Evolutionary conservation across 2,329 filamentous ascomycete genomes (phyloP).

Genomic region (Penicillium sp.): DNA sequence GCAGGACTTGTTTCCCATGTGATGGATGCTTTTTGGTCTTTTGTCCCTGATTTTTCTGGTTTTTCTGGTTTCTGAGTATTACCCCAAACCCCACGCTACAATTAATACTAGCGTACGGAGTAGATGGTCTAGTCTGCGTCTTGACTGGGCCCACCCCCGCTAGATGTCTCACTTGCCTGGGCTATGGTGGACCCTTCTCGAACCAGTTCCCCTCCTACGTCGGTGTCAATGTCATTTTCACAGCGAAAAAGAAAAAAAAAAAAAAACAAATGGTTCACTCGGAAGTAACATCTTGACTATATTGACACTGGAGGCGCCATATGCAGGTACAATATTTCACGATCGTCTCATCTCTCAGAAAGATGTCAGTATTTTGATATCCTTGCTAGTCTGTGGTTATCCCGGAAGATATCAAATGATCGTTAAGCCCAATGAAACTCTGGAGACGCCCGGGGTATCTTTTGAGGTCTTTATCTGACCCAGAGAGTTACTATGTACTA

Average conservation of each 20-base stretch:
- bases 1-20: neutral
- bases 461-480: neutral
- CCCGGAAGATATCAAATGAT: neutral
- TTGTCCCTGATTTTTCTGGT: neutral
- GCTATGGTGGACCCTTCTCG: neutral
- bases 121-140: neutral
- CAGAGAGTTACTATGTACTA: neutral
- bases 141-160: neutral
- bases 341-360: neutral
- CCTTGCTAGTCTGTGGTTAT: neutral
- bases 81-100: neutral
- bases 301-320: neutral
- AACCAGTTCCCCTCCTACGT: neutral
- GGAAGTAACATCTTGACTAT: neutral
- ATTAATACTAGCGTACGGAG: neutral
- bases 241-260: neutral
- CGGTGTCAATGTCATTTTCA: neutral
- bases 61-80: neutral
- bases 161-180: slow-evolving; percentile 6
- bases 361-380: neutral
- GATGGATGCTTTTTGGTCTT: neutral
- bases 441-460: neutral
- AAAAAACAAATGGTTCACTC: too few relatives aligned
- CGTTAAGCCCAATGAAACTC: neutral
- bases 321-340: slow-evolving; percentile 7